These are phyloP conservation scores for Salix brachista DNA, from an alignment of 345 rosid species.

Conservation along the genomic window DNA sequence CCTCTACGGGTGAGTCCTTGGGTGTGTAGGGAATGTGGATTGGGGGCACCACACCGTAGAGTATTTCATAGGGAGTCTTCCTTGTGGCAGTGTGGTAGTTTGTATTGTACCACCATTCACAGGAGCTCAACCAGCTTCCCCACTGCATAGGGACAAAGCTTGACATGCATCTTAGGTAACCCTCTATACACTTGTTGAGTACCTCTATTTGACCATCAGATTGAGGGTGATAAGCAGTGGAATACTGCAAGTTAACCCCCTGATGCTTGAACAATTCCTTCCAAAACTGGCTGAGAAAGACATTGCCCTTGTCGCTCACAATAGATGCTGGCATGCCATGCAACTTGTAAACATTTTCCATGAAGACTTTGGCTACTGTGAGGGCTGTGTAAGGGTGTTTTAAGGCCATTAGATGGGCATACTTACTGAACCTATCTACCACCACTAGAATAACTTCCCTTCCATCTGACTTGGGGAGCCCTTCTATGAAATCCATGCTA, in stretches of 20 bases:
- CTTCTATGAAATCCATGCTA: no score
- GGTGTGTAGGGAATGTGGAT: no score
- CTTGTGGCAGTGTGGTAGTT: not conserved
- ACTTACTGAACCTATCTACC: not conserved
- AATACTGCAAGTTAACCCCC: not conserved
- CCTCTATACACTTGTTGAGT: not conserved
- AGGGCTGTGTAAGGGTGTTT: not conserved
- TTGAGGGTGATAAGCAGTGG: not conserved
- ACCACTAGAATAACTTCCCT: fast-evolving
- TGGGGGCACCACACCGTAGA: not conserved
- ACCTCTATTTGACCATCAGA: not conserved
- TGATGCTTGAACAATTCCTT: not conserved
- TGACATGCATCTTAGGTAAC: not conserved
- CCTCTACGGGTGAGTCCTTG: no score
- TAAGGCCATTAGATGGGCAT: not conserved
- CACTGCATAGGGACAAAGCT: no score
- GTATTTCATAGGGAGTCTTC: not conserved
- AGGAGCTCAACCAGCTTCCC: not conserved
- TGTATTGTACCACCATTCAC: not conserved
- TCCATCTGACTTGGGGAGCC: no score
- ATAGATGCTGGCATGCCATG: no score
- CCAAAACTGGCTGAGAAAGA: not conserved
- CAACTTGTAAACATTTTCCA: no score
- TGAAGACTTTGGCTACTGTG: no score
- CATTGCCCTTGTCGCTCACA: no score